phyloP scores from a whole-genome alignment of 2,329 filamentous ascomycete genomes.

The Penicillium sp. region DNA sequence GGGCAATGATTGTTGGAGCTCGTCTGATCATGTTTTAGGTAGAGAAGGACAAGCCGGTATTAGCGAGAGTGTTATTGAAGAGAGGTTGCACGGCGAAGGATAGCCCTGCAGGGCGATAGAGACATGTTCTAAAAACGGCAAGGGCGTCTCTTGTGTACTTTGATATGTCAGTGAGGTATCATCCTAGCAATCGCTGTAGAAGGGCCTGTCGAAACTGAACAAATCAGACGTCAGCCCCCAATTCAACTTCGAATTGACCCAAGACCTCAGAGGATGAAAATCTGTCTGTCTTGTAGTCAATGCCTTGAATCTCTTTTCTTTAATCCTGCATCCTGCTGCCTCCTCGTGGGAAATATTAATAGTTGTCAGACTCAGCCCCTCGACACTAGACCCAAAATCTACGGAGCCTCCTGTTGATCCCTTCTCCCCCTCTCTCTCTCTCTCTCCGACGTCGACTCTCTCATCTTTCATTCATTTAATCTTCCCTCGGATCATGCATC shows the following conservation, averaged over 20 bases:
- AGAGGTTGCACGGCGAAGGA: conserved; percentile 6
- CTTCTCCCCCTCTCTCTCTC: conserved; percentile 18
- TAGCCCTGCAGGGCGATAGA: conserved; percentile 1
- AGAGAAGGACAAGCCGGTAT: too few relatives aligned
- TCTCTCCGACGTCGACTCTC: conserved; percentile 9
- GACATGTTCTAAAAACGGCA: background rate
- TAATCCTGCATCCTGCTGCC: background rate
- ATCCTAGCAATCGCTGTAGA: too few relatives aligned
- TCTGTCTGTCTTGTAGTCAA: background rate
- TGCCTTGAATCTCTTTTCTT: background rate
- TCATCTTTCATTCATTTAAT: conserved; percentile 1
- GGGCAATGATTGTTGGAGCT: conserved; percentile 31
- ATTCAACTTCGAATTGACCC: background rate
- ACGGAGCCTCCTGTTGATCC: conserved; percentile 27
- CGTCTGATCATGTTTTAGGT: conserved; percentile 33
- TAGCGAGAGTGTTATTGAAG: background rate
- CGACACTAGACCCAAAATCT: conserved; percentile 22
- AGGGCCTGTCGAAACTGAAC: conserved; percentile 1
- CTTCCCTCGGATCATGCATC: conserved; percentile 30
- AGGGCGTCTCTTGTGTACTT: too few relatives aligned
- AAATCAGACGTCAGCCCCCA: conserved; percentile 1
- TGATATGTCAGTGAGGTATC: too few relatives aligned
- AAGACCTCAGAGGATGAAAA: background rate
- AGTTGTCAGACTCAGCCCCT: conserved; percentile 18
- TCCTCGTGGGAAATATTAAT: conserved; percentile 1